Evolutionary conservation across 1,284 basidiomycete genomes (phyloP), one percentile per base, ranked within the genome.

Genomic region (Takashimella koratensis): DNA sequence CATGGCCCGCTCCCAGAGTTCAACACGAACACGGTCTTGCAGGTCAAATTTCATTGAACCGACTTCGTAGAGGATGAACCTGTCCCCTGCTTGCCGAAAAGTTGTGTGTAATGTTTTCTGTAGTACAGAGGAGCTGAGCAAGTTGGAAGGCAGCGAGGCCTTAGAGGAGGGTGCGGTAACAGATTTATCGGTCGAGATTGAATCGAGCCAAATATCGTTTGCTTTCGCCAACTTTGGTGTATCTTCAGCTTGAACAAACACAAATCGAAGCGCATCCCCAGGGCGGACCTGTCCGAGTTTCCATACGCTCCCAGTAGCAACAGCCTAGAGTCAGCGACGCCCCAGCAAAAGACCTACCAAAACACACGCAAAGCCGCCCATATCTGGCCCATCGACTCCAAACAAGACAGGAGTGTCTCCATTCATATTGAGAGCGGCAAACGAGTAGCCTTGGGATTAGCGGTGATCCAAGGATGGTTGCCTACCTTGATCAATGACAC

Each of bases 401-500:
- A 62, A 62, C 20, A 62, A 81, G 2, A 87, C 84, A 0, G 86
- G 85, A 0, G 84, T 85, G 63, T 88, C 85, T 2, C 86, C 86
- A 60, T 87, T 87, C 59, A 86, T 59, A 58, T 77, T 77, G 51
- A 87, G 68, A 1, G 81, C 79, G 4, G 84, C 84, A 21, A 78
- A 73, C 0, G 82, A 80, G 64, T 87, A 87, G 2, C 82, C 84
- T n/a, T n/a, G n/a, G n/a, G n/a, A n/a, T n/a, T n/a, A n/a, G n/a
- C n/a, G n/a, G n/a, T n/a, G n/a, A n/a, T n/a, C n/a, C n/a, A n/a
- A n/a, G n/a, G n/a, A n/a, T n/a, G n/a, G n/a, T n/a, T n/a, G n/a
- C n/a, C n/a, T n/a, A n/a, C n/a, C n/a, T 54, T 85, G 84, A 59
- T 87, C 85, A 20, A 86, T 78, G 46, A 87, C 83, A 62, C 87